These are phyloP conservation scores for Sugiyamaella marilandica DNA, from an alignment of 805 yeast species.

Conservation along the genomic window DNA sequence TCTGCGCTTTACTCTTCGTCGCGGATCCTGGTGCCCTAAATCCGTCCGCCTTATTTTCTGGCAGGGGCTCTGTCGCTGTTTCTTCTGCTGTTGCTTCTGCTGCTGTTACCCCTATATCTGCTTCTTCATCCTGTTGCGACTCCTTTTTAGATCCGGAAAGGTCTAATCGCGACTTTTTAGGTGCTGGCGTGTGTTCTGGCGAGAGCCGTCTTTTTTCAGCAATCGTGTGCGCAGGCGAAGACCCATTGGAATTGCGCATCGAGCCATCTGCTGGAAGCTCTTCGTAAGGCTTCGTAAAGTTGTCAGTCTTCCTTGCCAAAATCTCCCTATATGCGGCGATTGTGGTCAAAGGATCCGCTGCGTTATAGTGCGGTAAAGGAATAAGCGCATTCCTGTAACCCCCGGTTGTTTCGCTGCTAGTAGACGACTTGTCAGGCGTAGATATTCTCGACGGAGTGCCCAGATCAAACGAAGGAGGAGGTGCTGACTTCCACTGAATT, in stretches of 20 bases:
- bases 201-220: not conserved
- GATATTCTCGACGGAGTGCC: not conserved
- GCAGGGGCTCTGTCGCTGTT: not conserved
- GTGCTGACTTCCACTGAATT: slow-evolving; percentile 11
- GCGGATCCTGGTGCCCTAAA: not conserved
- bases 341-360: slow-evolving; percentile 24
- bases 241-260: not conserved
- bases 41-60: not conserved
- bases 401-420: not conserved
- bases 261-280: not conserved
- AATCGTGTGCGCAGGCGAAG: not conserved
- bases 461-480: slow-evolving; percentile 9
- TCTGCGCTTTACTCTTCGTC: slow-evolving; percentile 3
- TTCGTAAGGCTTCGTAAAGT: slow-evolving; percentile 3
- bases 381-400: not conserved
- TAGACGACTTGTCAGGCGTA: not conserved
- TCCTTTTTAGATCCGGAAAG: not conserved
- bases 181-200: not conserved
- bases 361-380: slow-evolving; percentile 17
- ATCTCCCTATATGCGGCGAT: slow-evolving; percentile 29
- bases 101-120: not conserved
- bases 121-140: too few relatives aligned
- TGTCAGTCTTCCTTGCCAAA: slow-evolving; percentile 17
- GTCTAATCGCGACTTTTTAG: not conserved
- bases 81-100: not conserved